Base-by-base conservation (phyloP, 2,329 filamentous ascomycete genomes). In the Dothistroma septosporum region DNA sequence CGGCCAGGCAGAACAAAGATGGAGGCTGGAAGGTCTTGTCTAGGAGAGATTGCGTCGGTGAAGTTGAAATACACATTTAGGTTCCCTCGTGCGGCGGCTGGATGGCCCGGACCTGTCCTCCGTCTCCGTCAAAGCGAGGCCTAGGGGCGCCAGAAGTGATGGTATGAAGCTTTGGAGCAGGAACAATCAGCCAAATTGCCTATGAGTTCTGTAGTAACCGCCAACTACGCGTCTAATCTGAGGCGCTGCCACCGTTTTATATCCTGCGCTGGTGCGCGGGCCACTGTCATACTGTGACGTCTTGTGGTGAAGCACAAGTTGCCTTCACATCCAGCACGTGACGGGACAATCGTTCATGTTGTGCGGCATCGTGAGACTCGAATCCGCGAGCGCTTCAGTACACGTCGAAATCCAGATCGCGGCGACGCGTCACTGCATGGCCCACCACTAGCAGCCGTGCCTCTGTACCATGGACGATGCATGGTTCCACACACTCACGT, bases 401-500 rank as follows among this genome's bases (percentile, higher is more conserved):
- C 46, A 24, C 28, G n/a, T 31, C 33, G 22, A 21, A 4, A 3
- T 33, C 28, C 21, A 28, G 10, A 53, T 53, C 50, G 50, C 16
- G 24, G 33, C n/a, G 24, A 2, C 50, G 50, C 50, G 50, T 35
- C 10, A 21, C 21, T 28, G 21, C 22, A 14, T 24, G 28, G 50
- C 22, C n/a, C 50, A n/a, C 31, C 3, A 21, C 31, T 53, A 21
- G 50, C 50, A 33, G 28, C 19, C n/a, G 50, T 53, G 50, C 31
- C 50, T 32, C 31, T 21, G 31, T 24, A 56, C 22, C 31, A 75
- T 75, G 74, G 90, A 93, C 76, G 90, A 93, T 75, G 86, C 88
- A 32, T 93, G 90, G 89, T 91, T 92, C 77, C 90, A 76, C 69
- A 76, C 83, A 73, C 87, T 91, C 72, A 70, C 70, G 10, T 64